phyloP scores from a whole-genome alignment of 2,329 filamentous ascomycete genomes.

The Pyrenophora teres region DNA sequence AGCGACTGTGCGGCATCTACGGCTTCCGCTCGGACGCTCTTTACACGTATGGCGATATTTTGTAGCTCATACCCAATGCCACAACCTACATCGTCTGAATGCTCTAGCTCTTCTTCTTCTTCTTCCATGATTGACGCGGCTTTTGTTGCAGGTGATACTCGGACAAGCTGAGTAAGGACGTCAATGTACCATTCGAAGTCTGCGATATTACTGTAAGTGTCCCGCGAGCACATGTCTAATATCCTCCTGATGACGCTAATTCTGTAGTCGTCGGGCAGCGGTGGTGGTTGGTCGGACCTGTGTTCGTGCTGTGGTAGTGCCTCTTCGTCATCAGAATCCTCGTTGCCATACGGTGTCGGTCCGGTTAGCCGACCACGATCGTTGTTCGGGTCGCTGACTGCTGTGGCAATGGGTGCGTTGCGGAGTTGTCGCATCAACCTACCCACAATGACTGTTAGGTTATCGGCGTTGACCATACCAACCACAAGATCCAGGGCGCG shows the following conservation, averaged over 20 bases:
- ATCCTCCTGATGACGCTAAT: constrained; percentile 81
- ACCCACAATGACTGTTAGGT: constrained; percentile 80
- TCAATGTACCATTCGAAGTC: constrained; percentile 99
- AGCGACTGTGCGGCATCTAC: constrained; percentile 79
- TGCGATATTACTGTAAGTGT: constrained; percentile 81
- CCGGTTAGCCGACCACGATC: constrained; percentile 52
- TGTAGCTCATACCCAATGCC: constrained; percentile 83
- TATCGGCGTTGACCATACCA: constrained; percentile 90
- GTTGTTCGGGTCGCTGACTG: constrained; percentile 51
- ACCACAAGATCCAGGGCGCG: constrained; percentile 90
- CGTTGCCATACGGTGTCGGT: constrained; percentile 57
- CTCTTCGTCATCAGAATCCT: constrained; percentile 61
- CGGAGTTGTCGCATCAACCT: constrained; percentile 83
- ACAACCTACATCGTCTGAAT: constrained; percentile 60
- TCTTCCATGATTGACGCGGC: constrained; percentile 28
- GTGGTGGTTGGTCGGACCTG: constrained; percentile 57
- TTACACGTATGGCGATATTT: constrained; percentile 90
- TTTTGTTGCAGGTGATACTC: constrained; percentile 62
- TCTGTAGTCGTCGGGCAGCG: constrained; percentile 84
- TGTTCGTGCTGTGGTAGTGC: constrained; percentile 58
- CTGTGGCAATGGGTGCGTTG: constrained; percentile 64
- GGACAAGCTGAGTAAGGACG: constrained; percentile 81
- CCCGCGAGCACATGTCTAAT: constrained; percentile 83
- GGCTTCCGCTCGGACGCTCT: constrained; percentile 78
- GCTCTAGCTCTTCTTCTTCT: constrained; percentile 34